These are phyloP conservation scores for Coemansia biformis DNA, from an alignment of 192 early-diverging fungal genomes.

Conservation along the genomic window DNA sequence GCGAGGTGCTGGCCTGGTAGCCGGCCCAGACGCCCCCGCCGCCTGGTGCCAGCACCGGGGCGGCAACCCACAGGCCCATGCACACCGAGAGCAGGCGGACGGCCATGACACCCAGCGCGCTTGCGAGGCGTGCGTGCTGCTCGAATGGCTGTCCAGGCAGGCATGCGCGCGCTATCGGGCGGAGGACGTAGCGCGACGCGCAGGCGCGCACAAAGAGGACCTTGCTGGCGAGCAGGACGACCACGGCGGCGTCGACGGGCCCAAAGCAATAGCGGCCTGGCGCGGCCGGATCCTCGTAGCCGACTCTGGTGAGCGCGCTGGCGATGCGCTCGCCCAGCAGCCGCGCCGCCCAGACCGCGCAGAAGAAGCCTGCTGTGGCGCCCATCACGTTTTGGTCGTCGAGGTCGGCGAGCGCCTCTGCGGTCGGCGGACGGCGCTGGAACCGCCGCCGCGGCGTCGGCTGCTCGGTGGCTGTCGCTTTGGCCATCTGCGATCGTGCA, in stretches of 20 bases:
- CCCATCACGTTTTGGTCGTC: constrained; percentile 35
- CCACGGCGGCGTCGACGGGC: constrained; percentile 13
- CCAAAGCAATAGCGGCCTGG: constrained; percentile 15
- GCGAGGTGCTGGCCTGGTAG: not conserved
- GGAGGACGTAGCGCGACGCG: constrained; percentile 19
- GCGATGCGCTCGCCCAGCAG: constrained; percentile 29
- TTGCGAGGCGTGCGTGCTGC: constrained; percentile 1
- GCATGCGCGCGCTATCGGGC: constrained; percentile 4
- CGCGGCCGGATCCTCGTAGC: constrained; percentile 8
- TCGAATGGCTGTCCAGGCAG: not conserved
- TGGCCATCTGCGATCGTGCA: too few relatives aligned
- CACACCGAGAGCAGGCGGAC: not conserved
- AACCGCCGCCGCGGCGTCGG: constrained; percentile 5
- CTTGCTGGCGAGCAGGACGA: constrained; percentile 11
- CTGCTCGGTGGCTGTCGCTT: too few relatives aligned
- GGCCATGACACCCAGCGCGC: not conserved
- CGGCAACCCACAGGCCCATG: not conserved
- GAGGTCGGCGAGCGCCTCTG: constrained; percentile 20
- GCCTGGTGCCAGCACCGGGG: not conserved
- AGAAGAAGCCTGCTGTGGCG: constrained; percentile 31
- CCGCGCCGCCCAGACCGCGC: constrained; percentile 31
- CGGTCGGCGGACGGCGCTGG: constrained; percentile 9
- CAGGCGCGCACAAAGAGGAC: constrained; percentile 27
- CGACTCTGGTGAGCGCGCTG: constrained; percentile 9
- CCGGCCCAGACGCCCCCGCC: too few relatives aligned